These are phyloP conservation scores for Nemania sp. DNA, from an alignment of 2,329 filamentous ascomycete genomes.

Conservation along the genomic window DNA sequence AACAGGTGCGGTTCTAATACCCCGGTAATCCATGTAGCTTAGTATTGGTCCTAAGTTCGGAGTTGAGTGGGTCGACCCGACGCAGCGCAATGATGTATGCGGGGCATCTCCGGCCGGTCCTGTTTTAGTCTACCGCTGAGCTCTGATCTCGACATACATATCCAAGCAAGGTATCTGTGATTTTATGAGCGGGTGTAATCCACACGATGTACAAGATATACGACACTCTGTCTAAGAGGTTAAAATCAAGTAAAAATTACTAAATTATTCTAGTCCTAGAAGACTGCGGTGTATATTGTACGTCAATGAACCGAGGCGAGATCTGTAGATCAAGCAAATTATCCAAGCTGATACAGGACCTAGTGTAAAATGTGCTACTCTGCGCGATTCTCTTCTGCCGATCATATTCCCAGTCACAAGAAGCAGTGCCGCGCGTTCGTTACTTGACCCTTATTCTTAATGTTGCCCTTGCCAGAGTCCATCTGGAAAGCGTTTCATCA, in stretches of 20 bases:
- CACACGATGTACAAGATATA: too few species aligned
- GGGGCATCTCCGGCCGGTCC: too few species aligned
- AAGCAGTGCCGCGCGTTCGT: not conserved
- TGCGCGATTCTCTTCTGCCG: not conserved
- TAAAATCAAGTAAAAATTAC: too few species aligned
- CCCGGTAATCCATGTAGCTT: not conserved
- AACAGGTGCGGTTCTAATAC: not conserved
- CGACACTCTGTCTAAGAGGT: too few species aligned
- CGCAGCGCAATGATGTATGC: too few species aligned
- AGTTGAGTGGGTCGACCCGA: too few species aligned
- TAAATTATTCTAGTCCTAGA: not conserved
- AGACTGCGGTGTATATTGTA: not conserved
- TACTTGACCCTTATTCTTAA: not conserved
- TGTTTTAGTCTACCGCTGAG: too few species aligned
- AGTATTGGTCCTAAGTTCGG: too few species aligned
- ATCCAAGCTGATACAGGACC: not conserved
- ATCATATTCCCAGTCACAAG: not conserved
- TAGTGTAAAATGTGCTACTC: not conserved
- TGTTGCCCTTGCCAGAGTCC: not conserved
- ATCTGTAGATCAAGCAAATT: conserved; percentile 10
- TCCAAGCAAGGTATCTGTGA: too few species aligned
- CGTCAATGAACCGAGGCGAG: conserved; percentile 3
- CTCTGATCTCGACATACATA: too few species aligned
- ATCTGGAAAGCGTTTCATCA: conserved; percentile 17
- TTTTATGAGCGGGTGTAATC: too few species aligned